Conservation (phyloP, 805 yeast species). For the Starmera pachycereana region DNA sequence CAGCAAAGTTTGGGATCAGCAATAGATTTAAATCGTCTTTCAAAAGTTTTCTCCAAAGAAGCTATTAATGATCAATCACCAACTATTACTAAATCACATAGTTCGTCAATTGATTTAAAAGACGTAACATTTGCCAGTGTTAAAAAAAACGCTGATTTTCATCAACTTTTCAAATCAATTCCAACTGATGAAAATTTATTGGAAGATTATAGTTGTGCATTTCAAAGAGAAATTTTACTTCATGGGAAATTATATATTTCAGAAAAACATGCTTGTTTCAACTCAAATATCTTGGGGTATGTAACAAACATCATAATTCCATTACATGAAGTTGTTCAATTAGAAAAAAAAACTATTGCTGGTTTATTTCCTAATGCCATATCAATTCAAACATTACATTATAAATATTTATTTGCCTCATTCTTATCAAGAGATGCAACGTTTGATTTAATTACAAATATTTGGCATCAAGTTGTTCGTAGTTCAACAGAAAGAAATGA, state of each 20-base stretch:
- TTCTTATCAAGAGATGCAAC: conserved; percentile 64
- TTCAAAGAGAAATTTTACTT: conserved; percentile 73
- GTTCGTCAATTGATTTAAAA: conserved; percentile 8
- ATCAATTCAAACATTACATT: conserved; percentile 22
- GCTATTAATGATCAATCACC: background rate
- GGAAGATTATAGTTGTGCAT: conserved; percentile 86
- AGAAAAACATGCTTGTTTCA: conserved; percentile 70
- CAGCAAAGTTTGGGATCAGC: background rate
- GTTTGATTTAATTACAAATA: conserved; percentile 39
- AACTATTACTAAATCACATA: conserved; percentile 1
- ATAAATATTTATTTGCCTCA: conserved; percentile 75
- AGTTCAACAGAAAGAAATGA: conserved; percentile 8
- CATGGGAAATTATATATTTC: conserved; percentile 85
- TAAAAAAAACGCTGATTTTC: conserved; percentile 68
- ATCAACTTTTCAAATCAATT: conserved; percentile 56
- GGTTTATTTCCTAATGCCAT: conserved; percentile 90
- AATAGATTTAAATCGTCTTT: background rate
- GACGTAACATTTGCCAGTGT: conserved; percentile 34
- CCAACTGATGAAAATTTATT: conserved; percentile 60
- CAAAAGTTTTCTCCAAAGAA: background rate
- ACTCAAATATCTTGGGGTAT: conserved; percentile 85
- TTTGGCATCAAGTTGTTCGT: conserved; percentile 44
- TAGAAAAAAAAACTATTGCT: conserved; percentile 78
- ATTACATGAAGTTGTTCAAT: conserved; percentile 56
- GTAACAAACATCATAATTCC: conserved; percentile 73